Evolutionary conservation across 768 basidiomycete species (phyloP).

Genomic region (Suillus weaverae): DNA sequence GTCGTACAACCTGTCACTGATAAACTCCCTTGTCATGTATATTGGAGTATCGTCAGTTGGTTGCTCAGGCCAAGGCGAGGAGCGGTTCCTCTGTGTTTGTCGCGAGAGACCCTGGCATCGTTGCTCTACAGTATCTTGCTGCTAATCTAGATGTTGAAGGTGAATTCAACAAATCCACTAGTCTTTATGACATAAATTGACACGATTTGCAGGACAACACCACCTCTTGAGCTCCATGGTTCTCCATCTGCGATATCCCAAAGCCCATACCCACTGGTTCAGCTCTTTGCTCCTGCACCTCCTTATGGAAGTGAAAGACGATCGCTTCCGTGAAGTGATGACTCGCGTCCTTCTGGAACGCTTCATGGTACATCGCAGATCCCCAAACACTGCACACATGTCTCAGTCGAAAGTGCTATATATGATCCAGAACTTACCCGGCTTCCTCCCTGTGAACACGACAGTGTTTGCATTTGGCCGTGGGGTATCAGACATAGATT

Average conservation of each 20-base stretch:
- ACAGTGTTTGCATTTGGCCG: no score
- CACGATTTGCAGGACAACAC: slow-evolving; percentile 73
- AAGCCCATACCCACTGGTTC: slow-evolving; percentile 99
- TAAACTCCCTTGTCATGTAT: slow-evolving; percentile 95
- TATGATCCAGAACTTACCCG: no score
- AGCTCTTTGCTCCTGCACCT: slow-evolving; percentile 86
- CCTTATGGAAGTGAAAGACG: slow-evolving; percentile 77
- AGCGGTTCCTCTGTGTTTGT: slow-evolving; percentile 85
- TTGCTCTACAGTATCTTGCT: slow-evolving; percentile 80
- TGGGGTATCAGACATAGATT: no score
- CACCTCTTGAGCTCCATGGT: slow-evolving; percentile 91
- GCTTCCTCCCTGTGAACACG: no score
- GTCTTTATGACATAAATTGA: slow-evolving; percentile 4
- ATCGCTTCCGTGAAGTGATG: slow-evolving; percentile 77
- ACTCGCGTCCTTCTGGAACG: slow-evolving; percentile 91
- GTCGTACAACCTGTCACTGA: slow-evolving; percentile 81
- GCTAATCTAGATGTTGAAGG: slow-evolving; percentile 90
- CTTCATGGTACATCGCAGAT: slow-evolving; percentile 90
- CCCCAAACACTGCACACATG: no score
- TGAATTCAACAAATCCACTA: slow-evolving; percentile 34
- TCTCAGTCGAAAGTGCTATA: no score
- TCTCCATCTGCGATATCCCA: slow-evolving; percentile 94
- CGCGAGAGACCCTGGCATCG: slow-evolving; percentile 79
- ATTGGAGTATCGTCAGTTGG: slow-evolving; percentile 91
- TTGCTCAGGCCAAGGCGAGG: slow-evolving; percentile 82